These are phyloP conservation scores for Entomortierella lignicola DNA, from an alignment of 192 early-diverging fungal genomes.

Conservation along the genomic window DNA sequence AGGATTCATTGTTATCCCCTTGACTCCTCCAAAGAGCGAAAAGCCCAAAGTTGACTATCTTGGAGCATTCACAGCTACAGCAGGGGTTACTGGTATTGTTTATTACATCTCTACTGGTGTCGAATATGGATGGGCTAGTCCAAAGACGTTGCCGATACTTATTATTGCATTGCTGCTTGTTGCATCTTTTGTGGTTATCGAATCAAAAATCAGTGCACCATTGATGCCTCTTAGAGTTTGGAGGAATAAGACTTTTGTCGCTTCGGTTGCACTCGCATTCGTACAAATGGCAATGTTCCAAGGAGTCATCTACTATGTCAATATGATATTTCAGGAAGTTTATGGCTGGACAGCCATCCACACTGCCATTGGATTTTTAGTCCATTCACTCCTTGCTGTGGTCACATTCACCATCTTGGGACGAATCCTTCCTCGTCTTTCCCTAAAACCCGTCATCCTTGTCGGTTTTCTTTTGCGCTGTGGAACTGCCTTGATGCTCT, in stretches of 20 bases:
- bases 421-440: constrained; percentile 38
- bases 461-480: constrained; percentile 22
- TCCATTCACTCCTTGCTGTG: constrained; percentile 51
- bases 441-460: constrained; percentile 36
- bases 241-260: constrained; percentile 52
- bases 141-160: constrained; percentile 41
- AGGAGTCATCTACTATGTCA: constrained; percentile 53
- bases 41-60: constrained; percentile 47
- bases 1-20: constrained; percentile 27
- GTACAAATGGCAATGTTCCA: constrained; percentile 43
- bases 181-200: constrained; percentile 39
- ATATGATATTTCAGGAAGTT: constrained; percentile 60
- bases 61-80: constrained; percentile 31
- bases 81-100: constrained; percentile 44
- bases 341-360: constrained; percentile 54
- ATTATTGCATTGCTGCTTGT: constrained; percentile 29
- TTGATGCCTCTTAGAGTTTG: constrained; percentile 59
- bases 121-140: constrained; percentile 48
- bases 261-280: constrained; percentile 54
- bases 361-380: constrained; percentile 58
- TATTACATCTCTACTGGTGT: constrained; percentile 46
- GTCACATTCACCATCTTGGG: constrained; percentile 49
- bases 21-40: constrained; percentile 15
- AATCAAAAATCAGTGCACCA: constrained; percentile 38
- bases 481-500: constrained; percentile 29